A percentile compares a stretch with the other conserved stretches of the same genome.
Conservation (phyloP, 1,284 basidiomycete species). For the Cutaneotrichosporon sp. region DNA sequence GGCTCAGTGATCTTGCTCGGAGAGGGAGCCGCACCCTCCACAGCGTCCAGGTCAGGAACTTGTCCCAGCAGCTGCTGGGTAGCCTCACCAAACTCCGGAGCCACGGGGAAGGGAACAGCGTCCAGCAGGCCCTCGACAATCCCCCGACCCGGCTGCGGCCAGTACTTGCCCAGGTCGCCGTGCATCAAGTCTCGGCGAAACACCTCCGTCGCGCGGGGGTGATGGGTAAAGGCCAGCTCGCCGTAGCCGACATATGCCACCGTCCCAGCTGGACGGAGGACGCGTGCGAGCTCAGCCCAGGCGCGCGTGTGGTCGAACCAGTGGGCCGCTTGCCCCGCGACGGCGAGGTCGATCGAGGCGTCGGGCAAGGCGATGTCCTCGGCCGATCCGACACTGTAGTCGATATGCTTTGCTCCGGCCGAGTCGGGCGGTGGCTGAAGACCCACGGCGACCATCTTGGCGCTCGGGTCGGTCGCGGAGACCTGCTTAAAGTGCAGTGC, state of each 20-base stretch:
- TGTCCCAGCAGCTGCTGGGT: conserved; percentile 25
- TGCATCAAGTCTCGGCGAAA: conserved; percentile 52
- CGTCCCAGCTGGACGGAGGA: conserved; percentile 63
- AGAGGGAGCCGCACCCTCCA: conserved; percentile 11
- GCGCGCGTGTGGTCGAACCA: conserved; percentile 75
- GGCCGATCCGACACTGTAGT: conserved; percentile 48
- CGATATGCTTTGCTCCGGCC: conserved; percentile 36
- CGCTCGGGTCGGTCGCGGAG: conserved; percentile 67
- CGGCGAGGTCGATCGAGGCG: conserved; percentile 65
- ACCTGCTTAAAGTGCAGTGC: conserved; percentile 57
- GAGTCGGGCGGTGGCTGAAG: conserved; percentile 23
- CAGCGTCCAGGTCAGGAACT: conserved; percentile 54
- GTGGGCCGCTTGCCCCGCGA: conserved; percentile 75
- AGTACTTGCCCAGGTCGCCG: conserved; percentile 62
- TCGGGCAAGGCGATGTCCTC: conserved; percentile 41
- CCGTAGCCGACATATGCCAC: conserved; percentile 77
- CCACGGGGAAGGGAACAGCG: conserved; percentile 60
- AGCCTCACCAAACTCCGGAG: not conserved
- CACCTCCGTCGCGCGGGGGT: conserved; percentile 55
- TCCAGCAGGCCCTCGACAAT: conserved; percentile 68
- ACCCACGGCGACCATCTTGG: conserved; percentile 67
- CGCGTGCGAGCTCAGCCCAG: conserved; percentile 64
- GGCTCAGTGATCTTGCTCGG: conserved; percentile 13
- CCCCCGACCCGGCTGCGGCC: conserved; percentile 71
- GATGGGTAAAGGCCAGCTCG: conserved; percentile 64